Evolutionary conservation across 2,329 filamentous ascomycete species (phyloP).

Genomic region (Penicillium sp.): DNA sequence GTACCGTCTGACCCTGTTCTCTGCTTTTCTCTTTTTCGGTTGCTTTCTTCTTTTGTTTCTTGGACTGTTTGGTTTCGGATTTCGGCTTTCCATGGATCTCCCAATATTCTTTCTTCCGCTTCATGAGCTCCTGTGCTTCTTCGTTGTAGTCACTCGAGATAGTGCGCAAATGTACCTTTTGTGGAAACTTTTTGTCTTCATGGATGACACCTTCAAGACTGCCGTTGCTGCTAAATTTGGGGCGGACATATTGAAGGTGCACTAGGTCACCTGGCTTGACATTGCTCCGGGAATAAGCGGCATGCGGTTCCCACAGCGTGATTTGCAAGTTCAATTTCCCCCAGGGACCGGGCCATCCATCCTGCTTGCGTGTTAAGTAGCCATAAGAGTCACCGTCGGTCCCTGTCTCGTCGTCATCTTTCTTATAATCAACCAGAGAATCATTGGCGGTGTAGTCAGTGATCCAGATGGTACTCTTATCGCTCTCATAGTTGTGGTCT

Average conservation of each 20-base stretch:
- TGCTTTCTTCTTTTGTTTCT: slow-evolving; percentile 24
- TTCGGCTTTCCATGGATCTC: slow-evolving; percentile 48
- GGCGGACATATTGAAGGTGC: slow-evolving; percentile 68
- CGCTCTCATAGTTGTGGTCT: slow-evolving; percentile 45
- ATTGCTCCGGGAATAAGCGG: slow-evolving; percentile 54
- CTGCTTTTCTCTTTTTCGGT: slow-evolving; percentile 30
- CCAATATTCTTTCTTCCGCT: slow-evolving; percentile 66
- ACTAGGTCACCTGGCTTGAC: slow-evolving; percentile 64
- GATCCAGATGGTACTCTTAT: slow-evolving; percentile 65
- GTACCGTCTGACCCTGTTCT: slow-evolving; percentile 31
- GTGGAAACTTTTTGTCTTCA: slow-evolving; percentile 53
- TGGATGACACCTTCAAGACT: slow-evolving; percentile 73
- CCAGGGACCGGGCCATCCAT: slow-evolving; percentile 69
- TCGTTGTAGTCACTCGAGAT: slow-evolving; percentile 49
- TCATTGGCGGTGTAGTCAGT: slow-evolving; percentile 79
- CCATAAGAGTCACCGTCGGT: slow-evolving; percentile 57
- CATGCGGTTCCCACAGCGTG: slow-evolving; percentile 69
- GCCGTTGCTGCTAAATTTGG: slow-evolving; percentile 57
- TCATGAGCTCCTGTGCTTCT: slow-evolving; percentile 58
- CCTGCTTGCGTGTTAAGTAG: slow-evolving; percentile 48
- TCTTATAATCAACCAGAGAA: slow-evolving; percentile 57
- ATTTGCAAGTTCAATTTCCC: slow-evolving; percentile 72
- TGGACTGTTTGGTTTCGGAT: slow-evolving; percentile 41
- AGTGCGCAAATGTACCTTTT: slow-evolving; percentile 60
- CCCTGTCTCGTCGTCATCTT: slow-evolving; percentile 32